Evolutionary conservation across 139 green algal genomes (phyloP).

Genomic region (Chlorella sp.): DNA sequence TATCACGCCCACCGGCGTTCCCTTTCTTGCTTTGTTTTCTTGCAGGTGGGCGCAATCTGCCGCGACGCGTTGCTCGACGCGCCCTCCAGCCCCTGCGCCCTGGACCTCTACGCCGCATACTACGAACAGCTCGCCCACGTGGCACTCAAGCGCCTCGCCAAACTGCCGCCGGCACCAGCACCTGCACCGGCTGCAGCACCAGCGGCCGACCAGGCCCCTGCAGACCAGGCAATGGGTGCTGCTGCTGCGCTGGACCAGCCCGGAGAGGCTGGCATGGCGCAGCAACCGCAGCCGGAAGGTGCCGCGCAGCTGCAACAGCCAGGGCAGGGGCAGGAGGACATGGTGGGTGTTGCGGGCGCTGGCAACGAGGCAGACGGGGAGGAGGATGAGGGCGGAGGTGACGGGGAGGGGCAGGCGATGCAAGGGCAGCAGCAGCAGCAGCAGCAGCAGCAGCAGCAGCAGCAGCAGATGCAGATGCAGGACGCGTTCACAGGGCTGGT

Average conservation of each 20-base stretch:
- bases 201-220: not conserved
- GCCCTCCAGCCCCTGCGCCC: slow-evolving; percentile 35
- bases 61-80: slow-evolving; percentile 28
- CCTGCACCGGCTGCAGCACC: no score
- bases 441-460: not conserved
- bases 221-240: not conserved
- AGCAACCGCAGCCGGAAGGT: no score
- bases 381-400: no score
- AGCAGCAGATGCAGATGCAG: not conserved
- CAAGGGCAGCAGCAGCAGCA: no score
- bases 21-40: not conserved
- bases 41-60: slow-evolving; percentile 33
- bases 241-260: no score
- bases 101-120: slow-evolving; percentile 33
- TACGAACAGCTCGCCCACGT: slow-evolving; percentile 10
- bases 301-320: no score
- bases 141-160: not conserved
- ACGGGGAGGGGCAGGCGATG: no score
- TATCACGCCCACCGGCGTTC: not conserved
- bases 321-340: no score
- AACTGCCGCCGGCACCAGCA: no score
- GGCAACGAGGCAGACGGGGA: no score
- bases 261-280: no score
- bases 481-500: not conserved
- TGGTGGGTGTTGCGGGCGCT: no score